Percentiles rank a stretch among this genome's conserved stretches.
These are phyloP conservation scores for Lactifluus volemus DNA, from an alignment of 768 basidiomycete genomes.

Conservation along the genomic window DNA sequence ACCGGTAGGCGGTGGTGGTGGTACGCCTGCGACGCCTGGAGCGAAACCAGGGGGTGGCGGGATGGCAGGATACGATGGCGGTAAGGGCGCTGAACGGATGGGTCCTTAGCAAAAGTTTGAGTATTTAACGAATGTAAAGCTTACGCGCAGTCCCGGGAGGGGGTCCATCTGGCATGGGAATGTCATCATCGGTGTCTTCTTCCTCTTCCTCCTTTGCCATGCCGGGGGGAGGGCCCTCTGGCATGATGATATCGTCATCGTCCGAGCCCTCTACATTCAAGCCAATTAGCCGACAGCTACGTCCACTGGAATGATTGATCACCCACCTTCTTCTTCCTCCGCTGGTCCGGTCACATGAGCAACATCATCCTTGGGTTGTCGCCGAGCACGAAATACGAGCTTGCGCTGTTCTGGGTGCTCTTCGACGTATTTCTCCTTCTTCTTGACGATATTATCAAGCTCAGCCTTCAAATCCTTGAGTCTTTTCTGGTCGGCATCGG, in stretches of 20 bases:
- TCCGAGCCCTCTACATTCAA: constrained; percentile 28
- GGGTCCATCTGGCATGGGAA: constrained; percentile 55
- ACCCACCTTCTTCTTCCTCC: constrained; percentile 41
- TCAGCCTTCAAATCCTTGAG: constrained; percentile 68
- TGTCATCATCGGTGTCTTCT: constrained; percentile 42
- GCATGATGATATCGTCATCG: constrained; percentile 62
- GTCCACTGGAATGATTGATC: background rate
- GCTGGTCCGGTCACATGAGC: constrained; percentile 14
- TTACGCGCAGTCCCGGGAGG: constrained; percentile 33
- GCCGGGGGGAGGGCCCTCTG: constrained; percentile 54
- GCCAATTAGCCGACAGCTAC: background rate
- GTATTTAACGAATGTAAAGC: constrained; percentile 22
- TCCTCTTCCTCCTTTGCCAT: constrained; percentile 13
- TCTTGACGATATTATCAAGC: constrained; percentile 67
- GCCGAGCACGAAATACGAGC: constrained; percentile 63
- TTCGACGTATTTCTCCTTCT: constrained; percentile 86
- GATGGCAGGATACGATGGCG: constrained; percentile 21
- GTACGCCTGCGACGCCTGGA: constrained; percentile 17
- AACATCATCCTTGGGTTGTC: constrained; percentile 29
- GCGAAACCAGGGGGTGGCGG: constrained; percentile 20
- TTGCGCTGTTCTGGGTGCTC: constrained; percentile 91
- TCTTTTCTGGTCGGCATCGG: constrained; percentile 51
- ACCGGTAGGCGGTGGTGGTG: constrained; percentile 10
- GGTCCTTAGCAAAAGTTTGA: constrained; percentile 17
- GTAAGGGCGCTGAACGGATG: constrained; percentile 21